Evolutionary conservation across 805 yeast genomes (phyloP).

Genomic region (Tetrapisispora nanseiensis): DNA sequence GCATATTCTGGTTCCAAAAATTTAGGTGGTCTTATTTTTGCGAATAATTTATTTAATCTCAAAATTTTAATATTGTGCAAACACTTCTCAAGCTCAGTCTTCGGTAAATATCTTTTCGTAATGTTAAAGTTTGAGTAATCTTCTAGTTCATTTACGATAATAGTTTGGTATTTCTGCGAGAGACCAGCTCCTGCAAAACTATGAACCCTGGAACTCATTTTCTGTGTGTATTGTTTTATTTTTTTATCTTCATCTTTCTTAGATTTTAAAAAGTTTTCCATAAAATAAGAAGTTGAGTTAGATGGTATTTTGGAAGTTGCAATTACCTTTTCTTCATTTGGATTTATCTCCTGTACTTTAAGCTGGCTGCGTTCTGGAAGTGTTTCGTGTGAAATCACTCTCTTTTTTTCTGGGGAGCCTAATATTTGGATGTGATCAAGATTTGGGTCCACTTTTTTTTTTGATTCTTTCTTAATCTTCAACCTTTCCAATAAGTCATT

Average conservation of each 20-base stretch:
- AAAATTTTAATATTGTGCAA: slow-evolving; percentile 45
- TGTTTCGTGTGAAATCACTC: neutral
- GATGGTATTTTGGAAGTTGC: slow-evolving; percentile 2
- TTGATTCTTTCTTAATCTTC: slow-evolving; percentile 10
- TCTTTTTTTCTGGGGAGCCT: slow-evolving; percentile 25
- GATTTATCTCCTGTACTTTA: no score
- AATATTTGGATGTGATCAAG: slow-evolving; percentile 19
- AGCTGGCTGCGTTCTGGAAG: no score
- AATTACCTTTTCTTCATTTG: slow-evolving; percentile 8
- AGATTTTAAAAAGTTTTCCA: slow-evolving; percentile 22
- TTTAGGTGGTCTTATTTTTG: slow-evolving; percentile 59
- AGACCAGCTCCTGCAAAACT: slow-evolving; percentile 28
- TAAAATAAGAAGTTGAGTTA: slow-evolving; percentile 26
- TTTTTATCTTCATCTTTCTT: slow-evolving; percentile 19
- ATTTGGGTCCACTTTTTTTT: slow-evolving; percentile 14
- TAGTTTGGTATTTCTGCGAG: slow-evolving; percentile 19
- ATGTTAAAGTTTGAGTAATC: slow-evolving; percentile 36
- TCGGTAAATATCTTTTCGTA: slow-evolving; percentile 38
- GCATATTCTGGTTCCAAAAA: slow-evolving; percentile 58
- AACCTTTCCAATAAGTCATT: slow-evolving; percentile 20
- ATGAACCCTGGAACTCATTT: slow-evolving; percentile 32
- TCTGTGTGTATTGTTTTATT: slow-evolving; percentile 14
- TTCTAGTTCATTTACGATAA: slow-evolving; percentile 37
- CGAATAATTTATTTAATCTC: slow-evolving; percentile 48
- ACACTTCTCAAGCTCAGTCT: slow-evolving; percentile 27